Conservation (phyloP, 2,329 filamentous ascomycete genomes). For the Fusarium goolgardi region DNA sequence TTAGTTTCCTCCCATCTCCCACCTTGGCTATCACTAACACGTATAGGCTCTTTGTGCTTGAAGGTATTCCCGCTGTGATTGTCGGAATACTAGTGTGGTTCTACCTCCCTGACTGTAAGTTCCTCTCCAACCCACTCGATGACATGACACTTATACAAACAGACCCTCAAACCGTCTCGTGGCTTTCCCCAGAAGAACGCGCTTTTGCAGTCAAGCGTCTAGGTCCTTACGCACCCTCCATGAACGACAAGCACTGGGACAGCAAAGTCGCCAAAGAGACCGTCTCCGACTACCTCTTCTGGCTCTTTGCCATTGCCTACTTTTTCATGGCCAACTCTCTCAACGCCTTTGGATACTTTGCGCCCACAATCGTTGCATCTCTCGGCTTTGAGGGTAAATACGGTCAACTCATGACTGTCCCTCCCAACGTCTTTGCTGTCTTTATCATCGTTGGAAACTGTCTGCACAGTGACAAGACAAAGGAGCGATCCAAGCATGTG, state of each 20-base stretch:
- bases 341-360: conserved; percentile 53
- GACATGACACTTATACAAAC: not conserved
- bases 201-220: conserved; percentile 52
- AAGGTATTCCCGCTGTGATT: conserved; percentile 49
- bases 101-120: conserved; percentile 49
- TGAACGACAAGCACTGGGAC: conserved; percentile 52
- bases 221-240: conserved; percentile 50
- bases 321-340: conserved; percentile 52
- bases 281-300: conserved; percentile 51
- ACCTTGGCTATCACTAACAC: not conserved
- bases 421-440: conserved; percentile 53
- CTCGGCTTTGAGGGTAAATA: conserved; percentile 51
- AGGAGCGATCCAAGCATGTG: conserved; percentile 49
- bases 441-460: conserved; percentile 51
- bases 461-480: conserved; percentile 49
- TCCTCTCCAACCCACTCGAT: fast-evolving
- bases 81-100: conserved; percentile 50
- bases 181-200: conserved; percentile 51
- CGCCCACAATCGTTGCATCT: conserved; percentile 51
- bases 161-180: conserved; percentile 50
- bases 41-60: conserved; percentile 71
- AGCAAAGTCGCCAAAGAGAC: conserved; percentile 49
- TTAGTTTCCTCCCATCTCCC: not conserved
- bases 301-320: conserved; percentile 50
- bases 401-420: conserved; percentile 53